These are phyloP conservation scores for Fusarium tanahbumbuense DNA, from an alignment of 2,329 filamentous ascomycete species.

Conservation along the genomic window DNA sequence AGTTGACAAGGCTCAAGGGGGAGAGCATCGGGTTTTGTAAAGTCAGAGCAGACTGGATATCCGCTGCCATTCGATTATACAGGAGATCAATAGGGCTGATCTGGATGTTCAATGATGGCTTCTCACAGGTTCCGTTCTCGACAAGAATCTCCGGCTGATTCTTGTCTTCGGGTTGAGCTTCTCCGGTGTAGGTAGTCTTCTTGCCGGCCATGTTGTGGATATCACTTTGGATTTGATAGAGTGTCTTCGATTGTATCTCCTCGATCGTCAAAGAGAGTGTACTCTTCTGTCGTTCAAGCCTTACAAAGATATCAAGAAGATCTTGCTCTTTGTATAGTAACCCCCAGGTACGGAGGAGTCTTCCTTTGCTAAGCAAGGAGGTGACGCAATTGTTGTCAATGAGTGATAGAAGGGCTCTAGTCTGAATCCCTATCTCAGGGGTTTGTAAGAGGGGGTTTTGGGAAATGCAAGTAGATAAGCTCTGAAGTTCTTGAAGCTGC, in stretches of 20 bases:
- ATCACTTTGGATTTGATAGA: constrained; percentile 37
- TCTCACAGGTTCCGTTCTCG: no score
- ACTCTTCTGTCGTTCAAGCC: constrained; percentile 35
- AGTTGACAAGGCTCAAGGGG: no score
- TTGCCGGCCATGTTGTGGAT: constrained; percentile 1
- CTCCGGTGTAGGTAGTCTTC: no score
- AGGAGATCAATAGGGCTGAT: no score
- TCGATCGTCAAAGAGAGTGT: constrained; percentile 23
- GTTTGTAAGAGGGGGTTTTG: constrained; percentile 42
- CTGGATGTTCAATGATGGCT: no score
- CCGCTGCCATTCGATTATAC: no score
- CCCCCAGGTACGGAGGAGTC: background rate
- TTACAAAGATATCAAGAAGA: constrained; percentile 26
- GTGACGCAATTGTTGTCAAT: constrained; percentile 24
- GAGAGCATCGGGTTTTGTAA: no score
- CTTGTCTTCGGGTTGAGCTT: no score
- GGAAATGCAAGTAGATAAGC: constrained; percentile 31
- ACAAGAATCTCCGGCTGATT: no score
- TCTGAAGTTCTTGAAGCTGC: constrained; percentile 39
- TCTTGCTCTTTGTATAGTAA: constrained; percentile 19
- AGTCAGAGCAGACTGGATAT: no score
- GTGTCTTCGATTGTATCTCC: constrained; percentile 55
- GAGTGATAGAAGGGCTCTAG: constrained; percentile 20
- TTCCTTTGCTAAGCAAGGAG: background rate
- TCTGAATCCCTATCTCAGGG: constrained; percentile 28